A percentile compares a stretch with the other conserved stretches of the same genome.
phyloP scores from a whole-genome alignment of 768 basidiomycete genomes.

The Hericium rajendrae region DNA sequence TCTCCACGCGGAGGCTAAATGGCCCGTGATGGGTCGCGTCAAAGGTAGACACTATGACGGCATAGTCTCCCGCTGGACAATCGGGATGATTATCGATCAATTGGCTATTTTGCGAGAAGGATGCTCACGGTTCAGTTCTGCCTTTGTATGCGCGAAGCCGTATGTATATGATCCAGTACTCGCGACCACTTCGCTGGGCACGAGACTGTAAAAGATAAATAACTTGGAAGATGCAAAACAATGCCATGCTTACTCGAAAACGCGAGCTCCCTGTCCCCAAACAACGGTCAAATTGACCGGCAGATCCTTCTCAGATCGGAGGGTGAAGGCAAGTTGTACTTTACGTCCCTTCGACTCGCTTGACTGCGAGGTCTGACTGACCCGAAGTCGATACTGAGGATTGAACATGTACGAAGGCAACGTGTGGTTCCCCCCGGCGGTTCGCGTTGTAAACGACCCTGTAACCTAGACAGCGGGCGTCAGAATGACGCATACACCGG shows the following conservation, averaged over 20 bases:
- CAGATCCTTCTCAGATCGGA: slow-evolving; percentile 43
- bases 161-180: slow-evolving; percentile 79
- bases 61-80: slow-evolving; percentile 66
- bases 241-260: slow-evolving; percentile 53
- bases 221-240: not conserved
- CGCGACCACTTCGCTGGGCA: slow-evolving; percentile 57
- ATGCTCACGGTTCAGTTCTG: slow-evolving; percentile 43
- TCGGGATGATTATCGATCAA: slow-evolving; percentile 8
- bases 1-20: slow-evolving; percentile 57
- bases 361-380: too few species aligned
- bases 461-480: slow-evolving; percentile 33
- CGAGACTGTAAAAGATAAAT: slow-evolving; percentile 29
- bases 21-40: slow-evolving; percentile 59
- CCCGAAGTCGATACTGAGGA: slow-evolving; percentile 68
- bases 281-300: slow-evolving; percentile 66
- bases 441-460: slow-evolving; percentile 55
- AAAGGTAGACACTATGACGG: slow-evolving; percentile 78
- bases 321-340: slow-evolving; percentile 32
- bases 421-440: slow-evolving; percentile 77
- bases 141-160: slow-evolving; percentile 52
- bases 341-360: slow-evolving; percentile 17
- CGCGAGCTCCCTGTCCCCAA: slow-evolving; percentile 67
- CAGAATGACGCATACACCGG: not conserved
- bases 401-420: slow-evolving; percentile 81
- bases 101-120: not conserved